Base-by-base conservation (phyloP, 345 rosid species). In the Diplotaxis tenuifolia region DNA sequence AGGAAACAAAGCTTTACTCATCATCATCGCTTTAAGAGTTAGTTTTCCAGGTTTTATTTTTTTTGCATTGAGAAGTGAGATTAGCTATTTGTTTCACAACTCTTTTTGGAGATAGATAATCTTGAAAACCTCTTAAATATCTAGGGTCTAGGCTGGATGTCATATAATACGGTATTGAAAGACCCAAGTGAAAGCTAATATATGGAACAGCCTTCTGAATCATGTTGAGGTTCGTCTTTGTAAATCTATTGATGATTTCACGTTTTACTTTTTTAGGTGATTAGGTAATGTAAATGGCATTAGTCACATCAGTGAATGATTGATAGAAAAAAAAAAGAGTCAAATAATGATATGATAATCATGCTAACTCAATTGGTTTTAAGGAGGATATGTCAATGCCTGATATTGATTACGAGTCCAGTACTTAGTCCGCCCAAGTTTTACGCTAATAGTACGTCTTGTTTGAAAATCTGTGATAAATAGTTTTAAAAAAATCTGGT, bases 61-160 rank as follows among this genome's bases (percentile, higher is more conserved):
- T 73, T 15, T 27, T 42, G 64, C 7, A 29, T 56, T 45, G 52
- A 55, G 10, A 62, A 71, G 18, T 52, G 28, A 63, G 56, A 63
- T 19, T 14, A 25, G 38, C 54, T 56, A 29, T 25, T 23, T 72
- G 55, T 62, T 52, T 19, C 49, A 8, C 54, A 52, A 11, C 62
- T 23, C 28, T 34, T 62, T 52, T 62, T 23, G 69, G 62, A 11
- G 10, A 32, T 32, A 16, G 10, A 32, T 32, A 52, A 32, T 18
- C 28, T 23, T 64, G 40, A 53, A 25, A 25, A 72, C 55, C 62
- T 62, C 20, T 31, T n/a, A 32, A 22, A 20, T 29, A 28, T 70
- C 22, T 29, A 32, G 58, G 25, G 19, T 70, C 22, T 29, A 32
- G 58, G 25, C 6, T 60, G 60, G 66, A 20, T 25, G 32, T 29